Base-by-base conservation (phyloP, 2,329 filamentous ascomycete genomes). In the Aspergillus aculeatus region DNA sequence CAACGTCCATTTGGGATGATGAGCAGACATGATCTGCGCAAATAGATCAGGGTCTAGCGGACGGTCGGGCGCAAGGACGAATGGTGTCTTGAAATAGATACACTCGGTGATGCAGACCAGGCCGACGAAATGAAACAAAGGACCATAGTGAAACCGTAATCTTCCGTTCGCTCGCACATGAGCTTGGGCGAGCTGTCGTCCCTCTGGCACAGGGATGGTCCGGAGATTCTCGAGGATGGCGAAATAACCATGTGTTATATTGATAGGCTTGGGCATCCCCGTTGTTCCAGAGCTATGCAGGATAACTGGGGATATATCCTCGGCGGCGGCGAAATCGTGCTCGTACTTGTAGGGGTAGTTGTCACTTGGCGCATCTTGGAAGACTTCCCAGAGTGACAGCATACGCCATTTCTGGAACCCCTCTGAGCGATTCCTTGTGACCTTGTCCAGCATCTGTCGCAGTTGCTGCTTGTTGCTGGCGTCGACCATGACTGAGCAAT, bases 1-100 rank as follows among this genome's bases (percentile, higher is more conserved):
- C 9, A 57, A 7, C 2, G 48, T 50, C 29, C 50, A 38, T 10
- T 21, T 31, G 7, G 50, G 19, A 12, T 52, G 2, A 10, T 24
- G 19, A 6, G 29, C 41, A 1, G 54, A 23, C 35, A 60, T 32
- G 16, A 59, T 57, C 0, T 48, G 21, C 2, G 48, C 11, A 23
- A 64, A 53, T 2, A 62, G 23, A 11, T 55, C 54, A 1, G 24
- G n/a, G 0, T 60, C 60, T 11, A 63, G 29, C 0, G 62, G 64
- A n/a, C 89, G 9, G 88, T 93, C 80, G 96, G 94, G 87, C 96
- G 85, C 96, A 96, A 50, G 96, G 91, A 78, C 96, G 96, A 62
- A 97, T 82, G 3, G 93, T 91, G 77, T 97, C 92, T 69, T 92
- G 86, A 59, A 92, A 87, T 58, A 97, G 91, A 71, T 97, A 92